These are phyloP conservation scores for Epichloe gansuensis DNA, from an alignment of 2,329 filamentous ascomycete genomes.

Conservation along the genomic window DNA sequence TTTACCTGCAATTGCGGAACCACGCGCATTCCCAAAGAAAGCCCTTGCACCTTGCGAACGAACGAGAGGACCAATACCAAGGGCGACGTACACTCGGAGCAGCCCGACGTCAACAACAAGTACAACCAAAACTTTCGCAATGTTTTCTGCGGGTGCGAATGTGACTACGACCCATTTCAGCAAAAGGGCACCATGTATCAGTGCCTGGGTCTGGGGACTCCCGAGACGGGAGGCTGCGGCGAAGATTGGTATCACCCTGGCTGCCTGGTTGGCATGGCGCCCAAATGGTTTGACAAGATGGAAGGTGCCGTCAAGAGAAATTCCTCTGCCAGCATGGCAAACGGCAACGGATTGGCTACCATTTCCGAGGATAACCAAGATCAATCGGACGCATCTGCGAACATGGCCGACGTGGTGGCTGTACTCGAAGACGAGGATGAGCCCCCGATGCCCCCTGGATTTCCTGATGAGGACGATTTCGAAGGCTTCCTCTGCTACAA, in stretches of 20 bases:
- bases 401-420: constrained; percentile 13
- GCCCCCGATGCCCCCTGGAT: constrained; percentile 65
- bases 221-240: constrained; percentile 76
- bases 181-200: constrained; percentile 99
- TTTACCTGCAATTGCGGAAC: constrained; percentile 97
- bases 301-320: constrained; percentile 21
- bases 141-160: constrained; percentile 77
- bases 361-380: constrained; percentile 37
- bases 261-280: constrained; percentile 69
- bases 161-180: constrained; percentile 75
- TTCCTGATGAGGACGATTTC: constrained; percentile 80
- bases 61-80: constrained; percentile 62
- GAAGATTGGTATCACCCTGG: constrained; percentile 98
- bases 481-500: constrained; percentile 89
- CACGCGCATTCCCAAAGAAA: constrained; percentile 56
- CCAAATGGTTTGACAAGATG: constrained; percentile 54
- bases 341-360: constrained; percentile 25
- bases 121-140: constrained; percentile 97
- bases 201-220: constrained; percentile 71
- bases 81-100: constrained; percentile 64
- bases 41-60: constrained; percentile 63
- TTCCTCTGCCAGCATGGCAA: constrained; percentile 4
- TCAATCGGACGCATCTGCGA: constrained; percentile 11
- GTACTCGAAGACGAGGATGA: constrained; percentile 41
- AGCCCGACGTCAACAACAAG: constrained; percentile 58